These are phyloP conservation scores for Lumnitzera littorea DNA, from an alignment of 345 rosid genomes.

Conservation along the genomic window DNA sequence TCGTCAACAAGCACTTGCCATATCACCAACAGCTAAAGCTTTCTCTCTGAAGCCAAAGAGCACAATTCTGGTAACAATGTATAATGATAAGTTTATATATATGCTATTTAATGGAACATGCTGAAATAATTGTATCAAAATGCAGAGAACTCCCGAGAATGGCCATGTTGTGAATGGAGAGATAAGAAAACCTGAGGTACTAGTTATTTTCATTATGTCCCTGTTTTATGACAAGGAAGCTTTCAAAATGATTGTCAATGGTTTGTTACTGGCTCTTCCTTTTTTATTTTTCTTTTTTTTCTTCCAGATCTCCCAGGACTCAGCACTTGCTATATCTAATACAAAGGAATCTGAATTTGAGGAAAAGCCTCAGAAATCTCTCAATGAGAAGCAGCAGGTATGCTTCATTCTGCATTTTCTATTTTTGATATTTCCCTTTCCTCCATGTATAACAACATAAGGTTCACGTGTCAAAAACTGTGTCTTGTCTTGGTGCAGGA, in stretches of 20 bases:
- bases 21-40: slow-evolving; percentile 70
- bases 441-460: neutral
- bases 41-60: slow-evolving; percentile 53
- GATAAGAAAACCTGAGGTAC: slow-evolving; percentile 39
- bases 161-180: slow-evolving; percentile 61
- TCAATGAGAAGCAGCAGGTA: slow-evolving; percentile 97
- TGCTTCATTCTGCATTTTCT: neutral
- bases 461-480: too few relatives aligned
- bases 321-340: slow-evolving; percentile 11
- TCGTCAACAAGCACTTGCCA: slow-evolving; percentile 77
- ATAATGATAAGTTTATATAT: neutral
- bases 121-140: slow-evolving; percentile 9
- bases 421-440: neutral
- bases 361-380: slow-evolving; percentile 79
- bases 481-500: slow-evolving; percentile 38
- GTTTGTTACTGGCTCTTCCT: too few relatives aligned
- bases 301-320: slow-evolving; percentile 23
- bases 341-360: slow-evolving; percentile 61
- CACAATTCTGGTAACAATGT: slow-evolving; percentile 55
- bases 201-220: slow-evolving; percentile 8
- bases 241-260: too few relatives aligned
- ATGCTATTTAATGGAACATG: neutral
- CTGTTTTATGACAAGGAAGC: neutral
- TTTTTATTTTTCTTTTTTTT: neutral
- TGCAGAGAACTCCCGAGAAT: slow-evolving; percentile 80